Evolutionary conservation across 257 asterid genomes (phyloP), one percentile per base, ranked within the genome.

Genomic region (Plantago major): DNA sequence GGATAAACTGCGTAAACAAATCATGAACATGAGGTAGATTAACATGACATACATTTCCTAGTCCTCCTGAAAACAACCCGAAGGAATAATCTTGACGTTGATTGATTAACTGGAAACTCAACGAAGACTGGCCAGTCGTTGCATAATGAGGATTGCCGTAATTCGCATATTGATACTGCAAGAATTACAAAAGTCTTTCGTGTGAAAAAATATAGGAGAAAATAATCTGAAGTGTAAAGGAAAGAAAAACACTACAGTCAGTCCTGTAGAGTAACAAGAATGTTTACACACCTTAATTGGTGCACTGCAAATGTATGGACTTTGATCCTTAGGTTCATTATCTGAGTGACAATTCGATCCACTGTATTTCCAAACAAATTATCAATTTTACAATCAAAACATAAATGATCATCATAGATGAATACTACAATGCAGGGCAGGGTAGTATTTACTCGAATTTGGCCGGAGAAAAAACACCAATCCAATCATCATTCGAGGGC

Each of bases 401-500:
- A 43, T 37, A 42, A 53, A 51, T 6, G 3, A 67, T 19, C 16
- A 26, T 22, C 30, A 63, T 11, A 48, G 19, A 43, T 2, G 38
- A 43, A 56, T 37, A 46, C 59, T 37, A 46, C 59, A 6, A 26
- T 40, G 48, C 8, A 64, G 42, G 62, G 60, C 45, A 67, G 46
- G 26, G 30, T 1, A 53, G 40, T 33, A 33, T 75, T 77, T 60
- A 92, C 98, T 92, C 84, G 86, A 92, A 86, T 54, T 84, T 88
- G 9, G 93, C 97, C 0, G 97, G 98, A 59, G 98, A 92, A 71
- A 88, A 92, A 16, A 92, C 95, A 53, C 89, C 98, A 73, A 92
- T 59, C 98, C 98, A 92, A 69, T 92, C 93, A 78, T 81, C 84
- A 58, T 71, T 57, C 14, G 90, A 78, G 13, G 98, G 97, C 33